Evolutionary conservation across 2,329 filamentous ascomycete species (phyloP).

Genomic region (Hypoxylon sp.): DNA sequence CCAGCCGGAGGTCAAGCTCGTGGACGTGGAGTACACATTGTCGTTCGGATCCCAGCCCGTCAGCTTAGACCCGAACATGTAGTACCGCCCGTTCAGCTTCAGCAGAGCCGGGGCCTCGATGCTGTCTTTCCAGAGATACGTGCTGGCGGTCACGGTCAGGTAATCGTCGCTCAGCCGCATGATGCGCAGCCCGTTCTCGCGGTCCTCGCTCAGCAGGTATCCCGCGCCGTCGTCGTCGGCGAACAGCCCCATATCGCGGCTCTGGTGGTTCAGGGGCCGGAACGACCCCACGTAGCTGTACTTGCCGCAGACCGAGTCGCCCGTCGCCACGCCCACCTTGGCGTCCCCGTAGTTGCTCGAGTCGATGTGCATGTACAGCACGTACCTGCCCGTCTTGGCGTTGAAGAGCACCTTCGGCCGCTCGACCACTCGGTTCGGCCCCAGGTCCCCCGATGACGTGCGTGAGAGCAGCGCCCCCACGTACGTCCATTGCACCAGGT

Average conservation of each 20-base stretch:
- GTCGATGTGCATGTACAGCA: constrained; percentile 80
- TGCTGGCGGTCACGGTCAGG: constrained; percentile 63
- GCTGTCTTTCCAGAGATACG: constrained; percentile 67
- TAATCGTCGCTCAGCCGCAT: constrained; percentile 70
- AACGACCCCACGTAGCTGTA: constrained; percentile 63
- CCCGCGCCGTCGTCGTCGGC: constrained; percentile 49
- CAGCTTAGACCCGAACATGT: constrained; percentile 73
- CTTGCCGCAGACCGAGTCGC: constrained; percentile 70
- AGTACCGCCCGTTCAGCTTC: constrained; percentile 73
- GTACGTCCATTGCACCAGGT: constrained; percentile 76
- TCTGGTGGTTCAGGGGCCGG: constrained; percentile 65
- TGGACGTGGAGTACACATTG: constrained; percentile 73
- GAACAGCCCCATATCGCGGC: constrained; percentile 72
- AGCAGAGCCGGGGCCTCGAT: constrained; percentile 75
- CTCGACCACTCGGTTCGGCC: constrained; percentile 74
- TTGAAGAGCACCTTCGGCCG: constrained; percentile 79
- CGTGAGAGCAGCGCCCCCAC: constrained; percentile 71
- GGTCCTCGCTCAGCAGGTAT: constrained; percentile 51
- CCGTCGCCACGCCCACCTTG: constrained; percentile 74
- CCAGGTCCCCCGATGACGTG: constrained; percentile 67
- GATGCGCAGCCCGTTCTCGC: constrained; percentile 71
- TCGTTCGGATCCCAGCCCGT: constrained; percentile 74
- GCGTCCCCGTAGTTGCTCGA: constrained; percentile 73
- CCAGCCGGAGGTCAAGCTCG: constrained; percentile 72
- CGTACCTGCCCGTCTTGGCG: constrained; percentile 72